Evolutionary conservation across 2,329 filamentous ascomycete genomes (phyloP).

Genomic region (Neofusicoccum umdonicola): DNA sequence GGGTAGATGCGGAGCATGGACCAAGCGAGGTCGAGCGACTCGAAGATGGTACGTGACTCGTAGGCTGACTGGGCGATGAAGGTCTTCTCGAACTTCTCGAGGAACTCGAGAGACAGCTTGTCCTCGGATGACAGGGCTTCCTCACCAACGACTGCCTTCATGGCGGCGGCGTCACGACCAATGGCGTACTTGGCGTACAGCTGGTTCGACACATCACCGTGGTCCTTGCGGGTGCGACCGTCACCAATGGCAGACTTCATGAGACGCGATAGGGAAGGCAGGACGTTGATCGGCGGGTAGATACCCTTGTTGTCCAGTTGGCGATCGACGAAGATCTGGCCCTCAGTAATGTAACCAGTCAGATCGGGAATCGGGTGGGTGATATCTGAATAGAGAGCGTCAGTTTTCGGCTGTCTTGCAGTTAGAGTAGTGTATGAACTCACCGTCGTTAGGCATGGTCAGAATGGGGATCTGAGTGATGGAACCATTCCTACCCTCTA

Average conservation of each 20-base stretch:
- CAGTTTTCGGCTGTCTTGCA: neutral
- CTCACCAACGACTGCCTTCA: constrained; percentile 99
- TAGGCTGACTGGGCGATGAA: constrained; percentile 93
- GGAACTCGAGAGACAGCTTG: constrained; percentile 95
- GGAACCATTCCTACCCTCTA: constrained; percentile 92
- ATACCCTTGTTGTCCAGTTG: constrained; percentile 93
- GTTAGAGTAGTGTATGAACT: constrained; percentile 18
- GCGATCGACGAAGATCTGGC: constrained; percentile 96
- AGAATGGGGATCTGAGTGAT: constrained; percentile 99
- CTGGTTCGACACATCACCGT: constrained; percentile 98
- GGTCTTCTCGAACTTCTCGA: constrained; percentile 95
- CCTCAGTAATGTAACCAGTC: constrained; percentile 98
- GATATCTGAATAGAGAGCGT: constrained; percentile 61
- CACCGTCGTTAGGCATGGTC: constrained; percentile 98
- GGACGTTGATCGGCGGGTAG: constrained; percentile 97
- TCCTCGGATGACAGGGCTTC: constrained; percentile 94
- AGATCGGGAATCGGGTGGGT: constrained; percentile 98
- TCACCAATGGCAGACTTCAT: constrained; percentile 99
- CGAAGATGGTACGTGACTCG: constrained; percentile 85
- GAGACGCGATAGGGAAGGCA: constrained; percentile 95
- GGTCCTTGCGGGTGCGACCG: constrained; percentile 92
- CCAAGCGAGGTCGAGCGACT: constrained; percentile 95
- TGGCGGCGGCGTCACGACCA: constrained; percentile 93
- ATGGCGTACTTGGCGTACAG: constrained; percentile 99
- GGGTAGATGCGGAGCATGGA: constrained; percentile 94